Evolutionary conservation across 1,284 basidiomycete species (phyloP).

Genomic region (Pseudozyma hubeiensis): DNA sequence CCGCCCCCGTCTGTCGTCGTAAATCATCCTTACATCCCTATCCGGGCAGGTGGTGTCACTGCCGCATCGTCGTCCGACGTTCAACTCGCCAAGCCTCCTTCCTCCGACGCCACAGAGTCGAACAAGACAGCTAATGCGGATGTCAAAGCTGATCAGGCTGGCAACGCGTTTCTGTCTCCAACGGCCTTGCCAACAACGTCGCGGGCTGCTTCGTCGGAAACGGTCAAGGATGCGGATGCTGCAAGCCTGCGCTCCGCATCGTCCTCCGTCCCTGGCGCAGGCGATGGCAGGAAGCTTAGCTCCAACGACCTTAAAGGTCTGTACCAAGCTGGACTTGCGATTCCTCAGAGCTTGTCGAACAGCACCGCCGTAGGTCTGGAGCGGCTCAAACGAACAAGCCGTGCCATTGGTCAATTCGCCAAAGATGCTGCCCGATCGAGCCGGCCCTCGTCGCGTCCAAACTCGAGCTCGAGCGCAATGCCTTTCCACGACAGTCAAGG

Average conservation of each 20-base stretch:
- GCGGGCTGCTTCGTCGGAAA: not conserved
- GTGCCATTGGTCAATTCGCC: conserved; percentile 35
- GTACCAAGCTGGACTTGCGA: conserved; percentile 34
- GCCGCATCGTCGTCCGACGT: conserved; percentile 24
- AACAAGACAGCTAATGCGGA: not conserved
- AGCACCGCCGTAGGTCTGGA: conserved; percentile 41
- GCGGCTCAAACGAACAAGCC: conserved; percentile 32
- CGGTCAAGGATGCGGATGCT: conserved; percentile 8
- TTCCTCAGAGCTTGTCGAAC: conserved; percentile 36
- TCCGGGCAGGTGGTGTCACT: conserved; percentile 35
- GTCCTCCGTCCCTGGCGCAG: conserved; percentile 3
- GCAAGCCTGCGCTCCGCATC: conserved; percentile 20
- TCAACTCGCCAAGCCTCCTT: not conserved
- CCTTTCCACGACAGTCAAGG: conserved; percentile 16
- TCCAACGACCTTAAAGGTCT: conserved; percentile 36
- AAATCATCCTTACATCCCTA: conserved; percentile 38
- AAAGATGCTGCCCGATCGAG: conserved; percentile 23
- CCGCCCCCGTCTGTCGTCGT: conserved; percentile 40
- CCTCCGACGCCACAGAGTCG: not conserved
- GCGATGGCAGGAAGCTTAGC: conserved; percentile 21
- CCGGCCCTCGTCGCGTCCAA: conserved; percentile 16
- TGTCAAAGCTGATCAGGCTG: not conserved
- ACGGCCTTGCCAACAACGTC: not conserved
- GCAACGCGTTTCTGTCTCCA: conserved; percentile 11
- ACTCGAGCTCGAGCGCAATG: conserved; percentile 8